A percentile compares a stretch with the other conserved stretches of the same genome.
These are phyloP conservation scores for Metarhizium humberi DNA, from an alignment of 2,329 filamentous ascomycete species.

Conservation along the genomic window DNA sequence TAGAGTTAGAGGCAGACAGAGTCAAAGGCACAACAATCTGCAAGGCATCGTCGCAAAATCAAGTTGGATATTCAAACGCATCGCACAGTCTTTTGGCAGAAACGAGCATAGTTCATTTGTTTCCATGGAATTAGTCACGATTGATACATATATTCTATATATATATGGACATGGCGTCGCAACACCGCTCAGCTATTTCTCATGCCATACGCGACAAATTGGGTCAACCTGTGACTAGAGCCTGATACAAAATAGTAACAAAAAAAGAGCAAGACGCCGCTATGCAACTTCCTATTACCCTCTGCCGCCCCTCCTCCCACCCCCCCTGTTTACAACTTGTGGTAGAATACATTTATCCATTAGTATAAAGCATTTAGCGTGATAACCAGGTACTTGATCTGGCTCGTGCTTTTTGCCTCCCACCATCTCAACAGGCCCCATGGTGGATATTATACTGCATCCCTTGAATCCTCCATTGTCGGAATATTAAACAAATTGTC, in stretches of 20 bases:
- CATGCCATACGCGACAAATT: neutral
- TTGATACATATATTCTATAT: neutral
- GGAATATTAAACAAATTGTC: slow-evolving; percentile 16
- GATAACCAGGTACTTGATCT: too few species aligned
- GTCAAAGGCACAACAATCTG: neutral
- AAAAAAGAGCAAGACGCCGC: neutral
- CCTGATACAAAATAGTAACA: neutral
- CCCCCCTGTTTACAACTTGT: too few species aligned
- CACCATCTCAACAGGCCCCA: too few species aligned
- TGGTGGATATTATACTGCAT: neutral
- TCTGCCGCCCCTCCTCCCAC: too few species aligned
- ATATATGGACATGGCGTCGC: neutral
- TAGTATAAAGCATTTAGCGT: too few species aligned
- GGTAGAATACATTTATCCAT: too few species aligned
- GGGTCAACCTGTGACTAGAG: neutral
- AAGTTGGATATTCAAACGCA: neutral
- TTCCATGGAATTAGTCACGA: neutral
- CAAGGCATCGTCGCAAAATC: neutral
- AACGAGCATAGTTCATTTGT: neutral
- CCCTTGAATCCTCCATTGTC: slow-evolving; percentile 6
- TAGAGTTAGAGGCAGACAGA: neutral
- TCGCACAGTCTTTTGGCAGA: neutral
- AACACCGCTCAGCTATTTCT: neutral
- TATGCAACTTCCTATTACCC: neutral
- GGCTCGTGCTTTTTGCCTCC: too few species aligned